Evolutionary conservation across 2,329 filamentous ascomycete species (phyloP).

Genomic region (Colletotrichum lentis): DNA sequence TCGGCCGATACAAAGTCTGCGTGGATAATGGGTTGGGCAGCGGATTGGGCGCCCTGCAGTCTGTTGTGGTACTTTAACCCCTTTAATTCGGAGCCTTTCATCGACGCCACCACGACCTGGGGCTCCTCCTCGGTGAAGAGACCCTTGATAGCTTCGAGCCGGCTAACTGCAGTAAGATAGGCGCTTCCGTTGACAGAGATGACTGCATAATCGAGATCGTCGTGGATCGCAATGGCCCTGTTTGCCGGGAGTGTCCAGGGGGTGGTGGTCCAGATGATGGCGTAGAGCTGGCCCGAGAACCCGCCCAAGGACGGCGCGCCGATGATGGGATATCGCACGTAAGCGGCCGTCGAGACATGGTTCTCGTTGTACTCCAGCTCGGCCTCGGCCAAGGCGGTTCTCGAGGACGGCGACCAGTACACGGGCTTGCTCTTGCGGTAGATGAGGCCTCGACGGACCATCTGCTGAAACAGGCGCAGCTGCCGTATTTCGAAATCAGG

Average conservation of each 20-base stretch:
- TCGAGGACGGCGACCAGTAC: constrained; percentile 84
- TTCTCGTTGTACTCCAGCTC: constrained; percentile 85
- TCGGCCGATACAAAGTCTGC: constrained; percentile 89
- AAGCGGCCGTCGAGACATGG: constrained; percentile 77
- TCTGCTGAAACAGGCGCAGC: constrained; percentile 75
- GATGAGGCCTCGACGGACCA: constrained; percentile 77
- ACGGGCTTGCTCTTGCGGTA: constrained; percentile 84
- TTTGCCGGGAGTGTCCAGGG: constrained; percentile 98
- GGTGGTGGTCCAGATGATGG: constrained; percentile 98
- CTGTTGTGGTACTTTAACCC: constrained; percentile 74
- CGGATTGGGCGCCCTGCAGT: constrained; percentile 67
- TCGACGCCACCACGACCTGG: constrained; percentile 60
- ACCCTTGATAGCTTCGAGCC: constrained; percentile 67
- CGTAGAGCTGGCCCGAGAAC: constrained; percentile 64
- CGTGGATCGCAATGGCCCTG: constrained; percentile 82
- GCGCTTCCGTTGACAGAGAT: constrained; percentile 65
- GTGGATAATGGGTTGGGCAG: constrained; percentile 74
- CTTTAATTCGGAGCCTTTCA: constrained; percentile 72
- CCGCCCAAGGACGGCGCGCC: constrained; percentile 54
- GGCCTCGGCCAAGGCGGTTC: constrained; percentile 82
- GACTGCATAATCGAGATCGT: constrained; percentile 76
- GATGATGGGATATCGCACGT: constrained; percentile 78
- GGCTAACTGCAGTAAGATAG: constrained; percentile 75
- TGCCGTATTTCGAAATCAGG: constrained; percentile 77
- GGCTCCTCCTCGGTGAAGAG: constrained; percentile 56